A percentile compares a stretch with the other conserved stretches of the same genome.
These are phyloP conservation scores for Ehretia macrophylla DNA, from an alignment of 257 asterid genomes.

Conservation along the genomic window DNA sequence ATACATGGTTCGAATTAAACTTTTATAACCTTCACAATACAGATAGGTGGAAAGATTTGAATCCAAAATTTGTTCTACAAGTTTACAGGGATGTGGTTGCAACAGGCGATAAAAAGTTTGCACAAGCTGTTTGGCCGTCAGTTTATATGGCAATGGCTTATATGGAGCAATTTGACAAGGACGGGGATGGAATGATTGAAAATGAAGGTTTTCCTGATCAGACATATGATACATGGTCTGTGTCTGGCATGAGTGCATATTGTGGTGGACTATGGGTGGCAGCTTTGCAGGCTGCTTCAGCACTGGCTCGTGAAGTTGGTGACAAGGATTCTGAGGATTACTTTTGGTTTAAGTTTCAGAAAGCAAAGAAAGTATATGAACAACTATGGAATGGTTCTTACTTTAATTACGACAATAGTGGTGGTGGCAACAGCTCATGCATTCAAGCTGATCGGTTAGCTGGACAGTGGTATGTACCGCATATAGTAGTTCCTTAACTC, in stretches of 20 bases:
- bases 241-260: constrained; percentile 89
- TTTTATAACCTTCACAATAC: constrained; percentile 75
- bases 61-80: constrained; percentile 92
- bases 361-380: constrained; percentile 74
- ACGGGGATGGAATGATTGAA: constrained; percentile 98
- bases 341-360: constrained; percentile 72
- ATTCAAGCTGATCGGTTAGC: constrained; percentile 99
- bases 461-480: constrained; percentile 72
- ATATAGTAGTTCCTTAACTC: not conserved
- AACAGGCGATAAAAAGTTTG: constrained; percentile 69
- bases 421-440: constrained; percentile 63
- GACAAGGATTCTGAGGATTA: constrained; percentile 76
- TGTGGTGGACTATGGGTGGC: constrained; percentile 99
- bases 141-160: constrained; percentile 91
- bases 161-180: constrained; percentile 96
- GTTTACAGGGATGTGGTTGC: constrained; percentile 83
- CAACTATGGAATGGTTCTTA: constrained; percentile 91
- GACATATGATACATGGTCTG: constrained; percentile 96
- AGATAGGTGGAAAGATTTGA: constrained; percentile 96
- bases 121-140: constrained; percentile 89
- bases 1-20: constrained; percentile 95
- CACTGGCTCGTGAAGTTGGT: constrained; percentile 76
- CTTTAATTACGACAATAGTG: constrained; percentile 76
- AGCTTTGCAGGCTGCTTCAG: constrained; percentile 94
- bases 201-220: constrained; percentile 95